phyloP scores from a whole-genome alignment of 176 grass and related monocot species.

The Rhynchospora tenuis region DNA sequence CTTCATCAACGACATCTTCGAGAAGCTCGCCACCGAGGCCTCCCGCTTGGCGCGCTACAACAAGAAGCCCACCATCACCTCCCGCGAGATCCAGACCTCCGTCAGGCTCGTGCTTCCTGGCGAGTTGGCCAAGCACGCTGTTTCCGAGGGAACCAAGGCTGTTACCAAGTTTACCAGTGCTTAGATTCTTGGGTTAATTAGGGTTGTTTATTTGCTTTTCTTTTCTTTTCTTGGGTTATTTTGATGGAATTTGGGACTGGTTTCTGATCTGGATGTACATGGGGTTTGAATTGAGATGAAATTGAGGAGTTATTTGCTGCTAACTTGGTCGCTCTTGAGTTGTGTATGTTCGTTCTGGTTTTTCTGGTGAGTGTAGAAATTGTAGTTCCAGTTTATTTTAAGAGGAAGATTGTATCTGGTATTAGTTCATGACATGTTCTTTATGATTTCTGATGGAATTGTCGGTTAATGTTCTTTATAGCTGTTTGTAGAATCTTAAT shows the following conservation, averaged over 20 bases:
- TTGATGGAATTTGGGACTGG: neutral
- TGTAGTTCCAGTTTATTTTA: neutral
- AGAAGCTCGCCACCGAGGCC: slow-evolving; percentile 46
- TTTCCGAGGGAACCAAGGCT: neutral
- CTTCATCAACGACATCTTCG: slow-evolving; percentile 88
- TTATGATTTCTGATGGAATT: too few relatives aligned
- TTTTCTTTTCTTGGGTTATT: neutral
- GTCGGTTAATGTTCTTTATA: too few relatives aligned
- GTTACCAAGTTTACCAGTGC: neutral
- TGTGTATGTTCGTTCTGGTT: neutral
- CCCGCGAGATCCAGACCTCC: neutral
- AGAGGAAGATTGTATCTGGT: too few relatives aligned
- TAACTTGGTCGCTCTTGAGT: neutral
- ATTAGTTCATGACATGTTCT: too few relatives aligned
- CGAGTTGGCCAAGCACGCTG: neutral
- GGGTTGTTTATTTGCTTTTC: neutral
- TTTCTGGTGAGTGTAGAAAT: neutral
- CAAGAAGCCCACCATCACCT: neutral
- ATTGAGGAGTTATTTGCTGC: neutral
- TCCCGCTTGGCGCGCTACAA: neutral
- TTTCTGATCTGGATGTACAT: neutral
- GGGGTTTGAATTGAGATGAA: neutral
- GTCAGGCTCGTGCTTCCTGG: neutral
- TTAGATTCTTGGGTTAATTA: neutral
- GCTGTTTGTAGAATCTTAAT: too few relatives aligned